Conservation (phyloP, 2,329 filamentous ascomycete genomes). For the Ophiostoma montium region DNA sequence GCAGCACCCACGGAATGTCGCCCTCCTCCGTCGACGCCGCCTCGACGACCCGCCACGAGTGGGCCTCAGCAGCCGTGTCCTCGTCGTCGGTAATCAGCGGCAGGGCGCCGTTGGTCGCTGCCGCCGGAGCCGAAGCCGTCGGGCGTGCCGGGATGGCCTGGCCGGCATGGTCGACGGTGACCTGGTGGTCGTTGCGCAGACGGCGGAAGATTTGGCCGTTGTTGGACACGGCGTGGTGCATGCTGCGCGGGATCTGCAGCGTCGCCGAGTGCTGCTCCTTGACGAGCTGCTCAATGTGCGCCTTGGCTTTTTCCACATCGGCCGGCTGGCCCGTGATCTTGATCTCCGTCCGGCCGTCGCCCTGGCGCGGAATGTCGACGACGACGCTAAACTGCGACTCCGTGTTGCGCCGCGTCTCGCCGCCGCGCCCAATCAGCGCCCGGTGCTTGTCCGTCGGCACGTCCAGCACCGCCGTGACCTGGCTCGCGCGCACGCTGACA, state of each 20-base stretch:
- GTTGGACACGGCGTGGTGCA: conserved; percentile 76
- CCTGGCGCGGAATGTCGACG: conserved; percentile 84
- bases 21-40: conserved; percentile 42
- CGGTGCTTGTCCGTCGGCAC: conserved; percentile 84
- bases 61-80: conserved; percentile 45
- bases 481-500: conserved; percentile 69
- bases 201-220: conserved; percentile 89
- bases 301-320: conserved; percentile 74
- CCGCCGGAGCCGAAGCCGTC: conserved; percentile 39
- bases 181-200: conserved; percentile 70
- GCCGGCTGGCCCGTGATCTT: conserved; percentile 70
- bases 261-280: conserved; percentile 84
- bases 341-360: conserved; percentile 67
- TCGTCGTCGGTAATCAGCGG: conserved; percentile 90
- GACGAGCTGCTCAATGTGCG: conserved; percentile 62
- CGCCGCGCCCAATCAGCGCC: conserved; percentile 79
- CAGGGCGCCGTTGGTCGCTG: conserved; percentile 48
- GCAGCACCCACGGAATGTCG: conserved; percentile 80
- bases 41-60: conserved; percentile 77
- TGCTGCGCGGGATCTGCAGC: conserved; percentile 63
- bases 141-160: conserved; percentile 61
- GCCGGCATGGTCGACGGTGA: conserved; percentile 84
- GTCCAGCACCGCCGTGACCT: conserved; percentile 64
- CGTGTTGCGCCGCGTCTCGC: conserved; percentile 70
- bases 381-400: conserved; percentile 77